Evolutionary conservation across 495 filamentous ascomycete species (phyloP).

Genomic region (Thermothielavioides terrestris): DNA sequence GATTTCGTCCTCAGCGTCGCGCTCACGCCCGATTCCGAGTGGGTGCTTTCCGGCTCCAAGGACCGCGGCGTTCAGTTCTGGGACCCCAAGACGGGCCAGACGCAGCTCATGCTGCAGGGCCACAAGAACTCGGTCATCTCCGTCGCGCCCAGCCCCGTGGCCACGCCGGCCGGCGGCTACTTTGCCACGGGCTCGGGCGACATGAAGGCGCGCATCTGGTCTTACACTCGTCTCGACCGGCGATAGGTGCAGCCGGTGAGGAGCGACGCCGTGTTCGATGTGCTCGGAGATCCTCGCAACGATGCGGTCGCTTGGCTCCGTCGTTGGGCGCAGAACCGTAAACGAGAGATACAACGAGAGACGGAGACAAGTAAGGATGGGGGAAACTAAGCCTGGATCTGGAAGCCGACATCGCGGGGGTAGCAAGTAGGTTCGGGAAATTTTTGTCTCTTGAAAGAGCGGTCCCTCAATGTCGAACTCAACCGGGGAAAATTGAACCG

Average conservation of each 20-base stretch:
- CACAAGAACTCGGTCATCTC: conserved; percentile 92
- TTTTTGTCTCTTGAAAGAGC: neutral
- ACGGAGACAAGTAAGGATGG: too few species aligned
- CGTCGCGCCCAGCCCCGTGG: conserved; percentile 78
- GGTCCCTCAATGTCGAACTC: too few species aligned
- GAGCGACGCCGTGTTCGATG: neutral
- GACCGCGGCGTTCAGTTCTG: conserved; percentile 89
- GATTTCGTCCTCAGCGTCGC: conserved; percentile 89
- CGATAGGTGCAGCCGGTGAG: neutral
- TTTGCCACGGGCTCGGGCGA: conserved; percentile 88
- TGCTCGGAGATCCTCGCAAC: too few species aligned
- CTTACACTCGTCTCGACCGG: conserved; percentile 40
- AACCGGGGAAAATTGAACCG: neutral
- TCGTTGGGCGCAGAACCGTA: too few species aligned
- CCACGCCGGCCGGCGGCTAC: conserved; percentile 64
- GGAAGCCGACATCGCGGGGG: too few species aligned
- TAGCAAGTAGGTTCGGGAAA: too few species aligned
- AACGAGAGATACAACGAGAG: too few species aligned
- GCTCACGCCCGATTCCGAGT: conserved; percentile 75
- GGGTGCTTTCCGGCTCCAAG: conserved; percentile 88
- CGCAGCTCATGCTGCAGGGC: conserved; percentile 87
- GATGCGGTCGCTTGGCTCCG: too few species aligned
- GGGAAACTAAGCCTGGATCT: too few species aligned
- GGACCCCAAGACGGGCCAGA: conserved; percentile 78
- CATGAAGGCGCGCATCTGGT: conserved; percentile 88